These are phyloP conservation scores for Calamus simplicifolius DNA, from an alignment of 176 grass and related monocot genomes.

Conservation along the genomic window DNA sequence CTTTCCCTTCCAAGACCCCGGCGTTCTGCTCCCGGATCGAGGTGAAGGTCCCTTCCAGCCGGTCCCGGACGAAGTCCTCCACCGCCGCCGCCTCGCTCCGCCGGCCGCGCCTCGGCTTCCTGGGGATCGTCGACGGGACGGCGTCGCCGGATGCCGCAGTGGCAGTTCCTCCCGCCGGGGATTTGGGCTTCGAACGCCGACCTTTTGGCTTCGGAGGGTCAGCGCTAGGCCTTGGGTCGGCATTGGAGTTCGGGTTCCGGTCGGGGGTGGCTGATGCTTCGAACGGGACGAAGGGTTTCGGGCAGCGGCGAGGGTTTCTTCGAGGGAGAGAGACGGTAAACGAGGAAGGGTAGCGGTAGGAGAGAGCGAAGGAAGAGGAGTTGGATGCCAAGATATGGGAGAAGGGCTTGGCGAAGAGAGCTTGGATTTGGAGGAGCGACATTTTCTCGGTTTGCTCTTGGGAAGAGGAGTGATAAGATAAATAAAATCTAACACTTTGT, in stretches of 20 bases:
- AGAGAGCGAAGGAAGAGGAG: too few species aligned
- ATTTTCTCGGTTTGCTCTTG: too few species aligned
- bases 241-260: neutral
- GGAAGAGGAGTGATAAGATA: too few species aligned
- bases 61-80: slow-evolving; percentile 68
- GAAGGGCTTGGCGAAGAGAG: too few species aligned
- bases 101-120: slow-evolving; percentile 42
- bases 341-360: neutral
- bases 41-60: slow-evolving; percentile 66
- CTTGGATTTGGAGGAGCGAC: too few species aligned
- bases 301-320: neutral
- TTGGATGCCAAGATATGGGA: too few species aligned
- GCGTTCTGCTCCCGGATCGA: slow-evolving; percentile 52
- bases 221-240: slow-evolving; percentile 18
- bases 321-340: neutral
- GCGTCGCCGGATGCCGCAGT: slow-evolving; percentile 3
- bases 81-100: slow-evolving; percentile 46
- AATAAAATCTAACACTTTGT: too few species aligned
- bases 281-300: neutral
- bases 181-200: neutral
- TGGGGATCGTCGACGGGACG: slow-evolving; percentile 31
- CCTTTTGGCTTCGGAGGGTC: neutral
- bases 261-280: neutral
- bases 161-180: neutral
- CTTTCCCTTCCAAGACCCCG: slow-evolving; percentile 41